phyloP scores from a whole-genome alignment of 345 rosid species.

The Arabis hirsuta region DNA sequence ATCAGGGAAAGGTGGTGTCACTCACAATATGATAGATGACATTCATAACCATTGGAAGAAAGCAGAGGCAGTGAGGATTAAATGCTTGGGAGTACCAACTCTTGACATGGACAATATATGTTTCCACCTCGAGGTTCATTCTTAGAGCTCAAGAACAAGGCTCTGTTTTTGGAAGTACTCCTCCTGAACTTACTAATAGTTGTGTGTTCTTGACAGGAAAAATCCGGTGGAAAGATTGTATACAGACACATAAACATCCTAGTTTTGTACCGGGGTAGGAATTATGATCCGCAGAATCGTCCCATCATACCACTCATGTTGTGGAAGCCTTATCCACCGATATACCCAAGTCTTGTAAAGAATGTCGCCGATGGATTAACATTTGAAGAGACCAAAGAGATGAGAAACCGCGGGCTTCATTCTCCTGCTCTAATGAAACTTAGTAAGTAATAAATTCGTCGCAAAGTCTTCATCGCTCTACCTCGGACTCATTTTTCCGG shows the following conservation, averaged over 20 bases:
- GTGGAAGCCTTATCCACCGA: conserved; percentile 93
- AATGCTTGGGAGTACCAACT: conserved; percentile 91
- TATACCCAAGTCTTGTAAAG: conserved; percentile 80
- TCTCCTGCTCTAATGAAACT: conserved; percentile 71
- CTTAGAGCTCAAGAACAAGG: not conserved
- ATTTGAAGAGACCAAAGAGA: conserved; percentile 83
- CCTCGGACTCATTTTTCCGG: not conserved
- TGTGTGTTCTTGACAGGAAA: conserved; percentile 62
- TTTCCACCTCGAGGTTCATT: conserved; percentile 81
- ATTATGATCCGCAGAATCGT: conserved; percentile 70
- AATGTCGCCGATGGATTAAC: conserved; percentile 74
- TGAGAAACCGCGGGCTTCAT: conserved; percentile 71
- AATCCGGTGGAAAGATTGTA: conserved; percentile 77
- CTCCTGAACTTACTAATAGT: conserved; percentile 39
- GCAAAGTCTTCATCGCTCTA: not conserved
- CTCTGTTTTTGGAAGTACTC: conserved; percentile 22
- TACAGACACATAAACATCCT: conserved; percentile 68
- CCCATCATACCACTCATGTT: conserved; percentile 80
- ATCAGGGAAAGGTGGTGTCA: conserved; percentile 81
- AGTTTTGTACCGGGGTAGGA: conserved; percentile 74
- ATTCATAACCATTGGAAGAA: conserved; percentile 90
- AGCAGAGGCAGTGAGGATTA: conserved; percentile 90
- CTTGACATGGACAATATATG: conserved; percentile 90
- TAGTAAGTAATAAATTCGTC: conserved; percentile 47
- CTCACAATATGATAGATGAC: conserved; percentile 94